Percentiles rank a stretch among this genome's conserved stretches.
These are phyloP conservation scores for Clathrospora elynae DNA, from an alignment of 2,329 filamentous ascomycete genomes.

Conservation along the genomic window DNA sequence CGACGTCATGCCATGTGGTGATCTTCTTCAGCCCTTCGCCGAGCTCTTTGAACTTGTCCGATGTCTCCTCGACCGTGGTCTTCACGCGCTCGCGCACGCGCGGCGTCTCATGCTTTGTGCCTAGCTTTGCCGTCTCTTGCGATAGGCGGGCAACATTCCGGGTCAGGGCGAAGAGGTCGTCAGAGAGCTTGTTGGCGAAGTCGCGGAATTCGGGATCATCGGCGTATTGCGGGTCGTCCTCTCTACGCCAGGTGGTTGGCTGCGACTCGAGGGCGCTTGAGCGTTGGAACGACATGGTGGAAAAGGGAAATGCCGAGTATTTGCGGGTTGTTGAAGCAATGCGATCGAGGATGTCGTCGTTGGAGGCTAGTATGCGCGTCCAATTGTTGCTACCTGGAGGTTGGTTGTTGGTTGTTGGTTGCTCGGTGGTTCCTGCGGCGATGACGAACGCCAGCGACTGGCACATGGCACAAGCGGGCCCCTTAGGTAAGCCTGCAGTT, in stretches of 20 bases:
- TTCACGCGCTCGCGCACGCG: conserved; percentile 89
- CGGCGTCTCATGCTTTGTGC: conserved; percentile 89
- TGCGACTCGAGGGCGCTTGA: conserved; percentile 83
- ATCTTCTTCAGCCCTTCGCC: conserved; percentile 94
- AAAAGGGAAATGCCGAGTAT: not conserved
- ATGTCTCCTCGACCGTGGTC: conserved; percentile 82
- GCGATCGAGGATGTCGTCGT: conserved; percentile 11
- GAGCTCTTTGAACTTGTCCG: conserved; percentile 84
- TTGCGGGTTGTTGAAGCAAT: not conserved
- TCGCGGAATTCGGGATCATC: conserved; percentile 92
- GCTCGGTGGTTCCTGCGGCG: conserved; percentile 27
- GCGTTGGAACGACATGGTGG: conserved; percentile 86
- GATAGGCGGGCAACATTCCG: conserved; percentile 84
- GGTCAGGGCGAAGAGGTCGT: conserved; percentile 86
- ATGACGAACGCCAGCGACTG: conserved; percentile 30
- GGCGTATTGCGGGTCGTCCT: conserved; percentile 75
- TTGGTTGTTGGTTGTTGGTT: conserved; percentile 21
- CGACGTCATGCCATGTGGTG: conserved; percentile 70
- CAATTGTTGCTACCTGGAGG: conserved; percentile 33
- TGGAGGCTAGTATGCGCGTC: conserved; percentile 16
- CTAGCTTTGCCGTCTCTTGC: conserved; percentile 82
- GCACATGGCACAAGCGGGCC: conserved; percentile 24
- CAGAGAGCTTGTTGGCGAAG: conserved; percentile 80
- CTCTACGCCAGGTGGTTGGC: conserved; percentile 68
- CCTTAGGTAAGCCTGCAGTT: conserved; percentile 21